Evolutionary conservation across 2,329 filamentous ascomycete genomes (phyloP), one percentile per base, ranked within the genome.

Genomic region (Dactylonectria estremocensis): DNA sequence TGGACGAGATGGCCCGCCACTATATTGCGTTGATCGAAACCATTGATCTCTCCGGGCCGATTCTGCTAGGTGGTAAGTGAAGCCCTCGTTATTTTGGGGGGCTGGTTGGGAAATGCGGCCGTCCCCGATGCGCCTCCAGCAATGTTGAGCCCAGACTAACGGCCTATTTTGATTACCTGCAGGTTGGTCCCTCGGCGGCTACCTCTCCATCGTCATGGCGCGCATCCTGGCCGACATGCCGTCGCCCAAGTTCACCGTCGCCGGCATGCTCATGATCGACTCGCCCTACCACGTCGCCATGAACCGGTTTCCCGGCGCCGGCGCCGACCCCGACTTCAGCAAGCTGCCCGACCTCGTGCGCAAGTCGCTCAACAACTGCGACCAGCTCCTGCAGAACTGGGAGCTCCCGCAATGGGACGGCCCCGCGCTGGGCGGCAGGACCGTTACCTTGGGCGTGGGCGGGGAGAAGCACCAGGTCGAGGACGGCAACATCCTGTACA

Each of bases 141-240:
- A n/a, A 54, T 22, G 28, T 11, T 45, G 48, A 53, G 22, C 14
- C 43, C 9, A 24, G 33, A 20, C 46, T 50, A 22, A 37, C 59
- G 28, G 28, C 13, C 11, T 28, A 7, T 28, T n/a, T n/a, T n/a
- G n/a, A n/a, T n/a, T n/a, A n/a, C 13, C 7, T 43, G 14, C 58
- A 78, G 77, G 77, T 50, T 79, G 77, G 77, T 79, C 77, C 24
- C 74, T 79, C 22, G 77, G 77, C 8, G 77, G 77, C 49, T 76
- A 60, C 60, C 67, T 79, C 22, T 72, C 76, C 16, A 28, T 79
- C 14, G 56, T 70, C 16, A 74, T 79, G 20, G 67, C 77, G 13
- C 69, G 72, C 43, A 69, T 74, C 43, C 62, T 78, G 22, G 76
- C 76, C 22, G 67, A 69, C 9, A 69, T 72, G 24, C 69, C 73